Evolutionary conservation across 2,329 filamentous ascomycete species (phyloP).

Genomic region (Metarhizium robertsii): DNA sequence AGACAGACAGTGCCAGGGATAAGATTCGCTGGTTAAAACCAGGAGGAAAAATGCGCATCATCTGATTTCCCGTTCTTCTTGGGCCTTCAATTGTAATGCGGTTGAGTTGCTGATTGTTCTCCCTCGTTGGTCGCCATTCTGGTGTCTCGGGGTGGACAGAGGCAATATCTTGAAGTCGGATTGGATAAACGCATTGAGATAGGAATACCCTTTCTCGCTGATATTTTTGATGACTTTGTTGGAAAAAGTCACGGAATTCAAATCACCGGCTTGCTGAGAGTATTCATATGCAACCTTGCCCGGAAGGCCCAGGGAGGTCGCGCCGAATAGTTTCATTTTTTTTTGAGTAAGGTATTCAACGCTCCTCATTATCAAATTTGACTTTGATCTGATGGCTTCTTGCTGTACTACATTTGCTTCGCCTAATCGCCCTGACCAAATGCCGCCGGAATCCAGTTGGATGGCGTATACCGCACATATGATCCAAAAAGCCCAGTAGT

Average conservation of each 20-base stretch:
- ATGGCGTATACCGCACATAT: conserved; percentile 23
- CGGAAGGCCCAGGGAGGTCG: conserved; percentile 24
- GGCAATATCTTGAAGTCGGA: background rate
- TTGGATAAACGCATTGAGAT: background rate
- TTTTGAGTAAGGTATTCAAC: conserved; percentile 28
- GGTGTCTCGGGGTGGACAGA: background rate
- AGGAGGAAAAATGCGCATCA: conserved; percentile 10
- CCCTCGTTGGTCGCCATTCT: background rate
- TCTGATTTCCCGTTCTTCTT: background rate
- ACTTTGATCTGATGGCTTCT: background rate
- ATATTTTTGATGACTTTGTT: background rate
- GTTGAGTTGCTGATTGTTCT: background rate
- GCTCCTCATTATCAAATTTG: conserved; percentile 17
- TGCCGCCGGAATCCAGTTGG: conserved; percentile 4
- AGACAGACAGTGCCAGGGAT: conserved; percentile 22
- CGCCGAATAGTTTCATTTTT: conserved; percentile 29
- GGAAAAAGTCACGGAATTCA: background rate
- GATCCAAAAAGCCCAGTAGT: conserved; percentile 28
- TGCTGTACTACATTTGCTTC: background rate
- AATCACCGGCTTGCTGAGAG: background rate
- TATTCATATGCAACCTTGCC: conserved; percentile 13
- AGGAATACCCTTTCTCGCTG: background rate
- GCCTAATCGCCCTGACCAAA: conserved; percentile 7
- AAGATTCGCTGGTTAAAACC: conserved; percentile 24
- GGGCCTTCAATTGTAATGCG: background rate